A percentile compares a stretch with the other conserved stretches of the same genome.
These are phyloP conservation scores for Crassisporium funariophilum DNA, from an alignment of 768 basidiomycete genomes.

Conservation along the genomic window DNA sequence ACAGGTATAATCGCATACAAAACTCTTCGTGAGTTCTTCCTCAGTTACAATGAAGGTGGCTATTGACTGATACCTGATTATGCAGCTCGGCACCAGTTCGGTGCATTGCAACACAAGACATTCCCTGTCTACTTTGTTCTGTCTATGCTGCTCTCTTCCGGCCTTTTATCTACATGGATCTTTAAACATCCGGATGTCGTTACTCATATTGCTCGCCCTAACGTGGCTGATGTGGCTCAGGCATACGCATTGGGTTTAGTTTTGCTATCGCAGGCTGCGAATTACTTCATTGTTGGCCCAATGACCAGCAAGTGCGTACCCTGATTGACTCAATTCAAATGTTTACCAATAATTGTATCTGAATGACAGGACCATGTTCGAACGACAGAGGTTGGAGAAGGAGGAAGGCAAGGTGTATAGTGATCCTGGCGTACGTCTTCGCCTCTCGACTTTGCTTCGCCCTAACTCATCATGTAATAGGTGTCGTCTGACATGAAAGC, in stretches of 20 bases:
- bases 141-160: conserved; percentile 55
- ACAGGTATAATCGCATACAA: conserved; percentile 63
- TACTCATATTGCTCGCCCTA: conserved; percentile 46
- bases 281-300: conserved; percentile 73
- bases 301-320: conserved; percentile 62
- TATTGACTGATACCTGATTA: background rate
- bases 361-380: conserved; percentile 65
- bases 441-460: background rate
- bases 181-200: conserved; percentile 58
- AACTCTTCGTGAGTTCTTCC: conserved; percentile 49
- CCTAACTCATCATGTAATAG: conserved; percentile 33
- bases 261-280: conserved; percentile 52
- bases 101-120: conserved; percentile 69
- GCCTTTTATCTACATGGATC: conserved; percentile 60
- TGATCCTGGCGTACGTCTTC: conserved; percentile 58
- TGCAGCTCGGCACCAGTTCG: conserved; percentile 73
- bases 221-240: conserved; percentile 63
- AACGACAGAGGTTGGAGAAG: conserved; percentile 73
- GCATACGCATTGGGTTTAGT: conserved; percentile 56
- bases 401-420: conserved; percentile 69
- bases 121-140: conserved; percentile 76
- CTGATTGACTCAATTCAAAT: background rate
- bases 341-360: background rate
- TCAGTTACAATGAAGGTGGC: background rate
- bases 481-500: conserved; percentile 70